A percentile compares a stretch with the other conserved stretches of the same genome.
Conservation (phyloP, 352 stramenopile genomes). For the Pythium vanterpoolii region DNA sequence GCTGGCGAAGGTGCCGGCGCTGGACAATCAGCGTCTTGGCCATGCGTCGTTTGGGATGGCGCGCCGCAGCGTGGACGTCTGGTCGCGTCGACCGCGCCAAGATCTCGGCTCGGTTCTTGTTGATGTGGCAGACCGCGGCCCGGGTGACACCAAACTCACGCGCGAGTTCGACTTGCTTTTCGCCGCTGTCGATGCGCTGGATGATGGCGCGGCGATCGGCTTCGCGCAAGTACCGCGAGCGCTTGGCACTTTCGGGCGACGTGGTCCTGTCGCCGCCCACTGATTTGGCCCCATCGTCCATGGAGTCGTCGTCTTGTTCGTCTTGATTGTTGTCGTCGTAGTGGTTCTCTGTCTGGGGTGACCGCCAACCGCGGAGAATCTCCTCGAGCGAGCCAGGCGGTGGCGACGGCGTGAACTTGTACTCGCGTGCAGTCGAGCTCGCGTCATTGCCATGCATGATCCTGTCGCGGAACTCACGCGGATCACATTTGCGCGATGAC, state of each 20-base stretch:
- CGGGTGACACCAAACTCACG: slow-evolving; percentile 67
- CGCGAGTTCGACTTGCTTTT: slow-evolving; percentile 59
- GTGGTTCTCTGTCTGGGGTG: neutral
- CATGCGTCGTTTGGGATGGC: slow-evolving; percentile 27
- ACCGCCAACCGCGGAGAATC: slow-evolving; percentile 3
- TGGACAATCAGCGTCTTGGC: slow-evolving; percentile 11
- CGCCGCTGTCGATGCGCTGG: slow-evolving; percentile 56
- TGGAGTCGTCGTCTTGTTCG: neutral
- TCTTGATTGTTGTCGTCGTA: neutral
- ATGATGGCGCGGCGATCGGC: slow-evolving; percentile 64
- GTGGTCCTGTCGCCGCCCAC: neutral
- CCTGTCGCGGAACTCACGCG: neutral
- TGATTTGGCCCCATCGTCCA: neutral
- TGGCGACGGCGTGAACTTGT: neutral
- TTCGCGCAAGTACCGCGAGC: slow-evolving; percentile 50
- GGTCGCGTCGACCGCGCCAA: slow-evolving; percentile 29
- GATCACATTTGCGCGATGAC: neutral
- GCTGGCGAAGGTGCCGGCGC: neutral
- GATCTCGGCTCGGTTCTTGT: slow-evolving; percentile 74
- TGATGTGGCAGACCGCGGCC: slow-evolving; percentile 74
- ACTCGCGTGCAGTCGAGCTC: neutral
- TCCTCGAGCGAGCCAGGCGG: neutral
- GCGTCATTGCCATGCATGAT: neutral
- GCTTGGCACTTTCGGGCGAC: neutral
- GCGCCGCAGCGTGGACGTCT: slow-evolving; percentile 15